These are phyloP conservation scores for Nyssa sinensis DNA, from an alignment of 148 eudicot genomes.

Conservation along the genomic window DNA sequence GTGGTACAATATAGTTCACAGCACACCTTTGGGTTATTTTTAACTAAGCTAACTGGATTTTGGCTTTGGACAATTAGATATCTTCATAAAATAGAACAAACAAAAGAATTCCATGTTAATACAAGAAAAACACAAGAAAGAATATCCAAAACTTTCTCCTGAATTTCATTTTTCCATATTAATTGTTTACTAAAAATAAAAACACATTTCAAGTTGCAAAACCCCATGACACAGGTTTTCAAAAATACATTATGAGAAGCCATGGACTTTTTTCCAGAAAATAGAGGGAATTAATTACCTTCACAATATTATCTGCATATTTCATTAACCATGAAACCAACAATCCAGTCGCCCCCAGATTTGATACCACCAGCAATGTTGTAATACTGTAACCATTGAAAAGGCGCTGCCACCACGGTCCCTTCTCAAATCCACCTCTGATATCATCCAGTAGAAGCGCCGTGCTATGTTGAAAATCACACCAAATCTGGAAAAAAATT, in stretches of 20 bases:
- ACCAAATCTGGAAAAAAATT: slow-evolving; percentile 66
- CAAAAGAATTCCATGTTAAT: background rate
- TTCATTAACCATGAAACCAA: slow-evolving; percentile 98
- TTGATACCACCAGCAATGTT: slow-evolving; percentile 92
- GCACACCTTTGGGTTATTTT: no score
- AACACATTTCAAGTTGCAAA: background rate
- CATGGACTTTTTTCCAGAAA: no score
- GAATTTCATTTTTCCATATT: background rate
- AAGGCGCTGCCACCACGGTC: slow-evolving; percentile 92
- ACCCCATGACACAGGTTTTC: no score
- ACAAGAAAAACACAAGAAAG: background rate
- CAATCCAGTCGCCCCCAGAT: slow-evolving; percentile 91
- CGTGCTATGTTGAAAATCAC: slow-evolving; percentile 85
- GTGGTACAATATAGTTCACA: no score
- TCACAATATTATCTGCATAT: slow-evolving; percentile 91
- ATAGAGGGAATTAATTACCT: slow-evolving; percentile 41
- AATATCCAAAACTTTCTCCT: background rate
- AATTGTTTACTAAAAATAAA: background rate
- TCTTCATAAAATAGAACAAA: no score
- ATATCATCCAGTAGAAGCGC: slow-evolving; percentile 74
- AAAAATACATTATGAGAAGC: no score
- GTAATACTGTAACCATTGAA: slow-evolving; percentile 76
- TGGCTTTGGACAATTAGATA: no score
- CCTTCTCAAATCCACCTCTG: slow-evolving; percentile 76
- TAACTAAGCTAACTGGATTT: no score